These are phyloP conservation scores for Floccularia luteovirens DNA, from an alignment of 768 basidiomycete species.

Conservation along the genomic window DNA sequence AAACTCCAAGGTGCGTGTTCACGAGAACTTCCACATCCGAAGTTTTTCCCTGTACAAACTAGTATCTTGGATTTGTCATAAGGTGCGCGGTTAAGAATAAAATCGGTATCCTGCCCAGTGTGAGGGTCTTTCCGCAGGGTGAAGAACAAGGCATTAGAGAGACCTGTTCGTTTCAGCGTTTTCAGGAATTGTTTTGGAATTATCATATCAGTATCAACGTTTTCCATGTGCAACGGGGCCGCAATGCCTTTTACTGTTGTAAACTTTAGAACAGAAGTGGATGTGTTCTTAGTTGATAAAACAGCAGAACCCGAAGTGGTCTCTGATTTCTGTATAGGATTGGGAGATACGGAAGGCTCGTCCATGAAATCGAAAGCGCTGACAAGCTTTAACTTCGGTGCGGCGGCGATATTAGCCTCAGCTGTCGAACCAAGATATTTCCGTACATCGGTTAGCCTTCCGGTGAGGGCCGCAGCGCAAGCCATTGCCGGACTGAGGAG, in stretches of 20 bases:
- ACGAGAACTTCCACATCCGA: slow-evolving; percentile 85
- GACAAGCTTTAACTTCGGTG: slow-evolving; percentile 57
- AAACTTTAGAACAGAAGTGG: slow-evolving; percentile 54
- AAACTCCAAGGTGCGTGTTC: slow-evolving; percentile 89
- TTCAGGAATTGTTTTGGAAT: slow-evolving; percentile 94
- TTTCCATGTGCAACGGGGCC: slow-evolving; percentile 74
- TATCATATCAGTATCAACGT: slow-evolving; percentile 92
- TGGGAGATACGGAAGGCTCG: slow-evolving; percentile 53
- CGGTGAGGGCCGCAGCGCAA: slow-evolving; percentile 82
- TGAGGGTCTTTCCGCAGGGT: slow-evolving; percentile 72
- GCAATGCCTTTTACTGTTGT: slow-evolving; percentile 65
- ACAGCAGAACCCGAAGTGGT: slow-evolving; percentile 19
- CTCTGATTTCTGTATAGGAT: slow-evolving; percentile 27
- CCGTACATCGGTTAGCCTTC: slow-evolving; percentile 79
- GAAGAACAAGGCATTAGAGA: slow-evolving; percentile 78
- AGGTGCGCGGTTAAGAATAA: slow-evolving; percentile 75
- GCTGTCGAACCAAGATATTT: slow-evolving; percentile 51
- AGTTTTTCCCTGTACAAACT: slow-evolving; percentile 82
- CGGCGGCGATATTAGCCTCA: slow-evolving; percentile 33
- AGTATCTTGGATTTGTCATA: slow-evolving; percentile 73
- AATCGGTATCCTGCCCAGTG: slow-evolving; percentile 77
- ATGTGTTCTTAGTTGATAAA: slow-evolving; percentile 32
- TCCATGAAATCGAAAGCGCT: slow-evolving; percentile 74
- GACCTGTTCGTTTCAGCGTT: slow-evolving; percentile 83
- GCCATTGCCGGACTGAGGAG: slow-evolving; percentile 90